Evolutionary conservation across 2,329 filamentous ascomycete genomes (phyloP), one percentile per base, ranked within the genome.

Genomic region (Sclerotinia glacialis): DNA sequence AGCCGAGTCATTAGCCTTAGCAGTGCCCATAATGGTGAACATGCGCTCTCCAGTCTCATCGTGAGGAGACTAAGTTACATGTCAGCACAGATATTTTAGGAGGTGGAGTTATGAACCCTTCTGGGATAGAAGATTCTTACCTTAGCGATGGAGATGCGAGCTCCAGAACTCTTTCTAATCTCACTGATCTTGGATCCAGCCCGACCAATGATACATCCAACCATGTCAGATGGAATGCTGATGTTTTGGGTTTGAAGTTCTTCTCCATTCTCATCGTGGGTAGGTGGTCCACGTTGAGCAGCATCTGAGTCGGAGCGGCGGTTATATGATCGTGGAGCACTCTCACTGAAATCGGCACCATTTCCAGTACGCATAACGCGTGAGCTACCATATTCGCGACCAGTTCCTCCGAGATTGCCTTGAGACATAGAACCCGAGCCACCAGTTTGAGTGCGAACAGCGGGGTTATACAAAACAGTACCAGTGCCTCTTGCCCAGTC

Each of bases 161-260:
- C 95, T 68, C 93, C 93, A 65, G 95, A 99, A 69, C 89, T 93
- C 83, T 97, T 96, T 79, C 95, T 91, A 75, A 99, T 99, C 81
- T 99, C 95, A 78, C 92, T 97, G 77, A 99, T 99, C 86, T 99
- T 99, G 83, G 86, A 93, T 71, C 95, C 95, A 65, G 85, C 92
- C 71, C 93, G 90, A 72, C 95, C 95, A 78, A 99, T 99, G 81
- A 99, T 99, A 81, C 95, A 99, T 73, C 95, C 95, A 78, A 99
- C 95, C 95, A 99, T 99, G 82, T 99, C 95, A 58, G 95, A 93
- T 34, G 95, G 95, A 75, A 99, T 99, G 83, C 93, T 97, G 80
- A 99, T 99, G 82, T 99, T 99, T 78, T 99, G 95, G 1, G 95
- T 99, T 79, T 97, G 94, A 69, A 98, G 91, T 79, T 97, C 94